Percentiles rank a stretch among this genome's conserved stretches.
These are phyloP conservation scores for Fusarium nodosum DNA, from an alignment of 2,329 filamentous ascomycete species.

Conservation along the genomic window DNA sequence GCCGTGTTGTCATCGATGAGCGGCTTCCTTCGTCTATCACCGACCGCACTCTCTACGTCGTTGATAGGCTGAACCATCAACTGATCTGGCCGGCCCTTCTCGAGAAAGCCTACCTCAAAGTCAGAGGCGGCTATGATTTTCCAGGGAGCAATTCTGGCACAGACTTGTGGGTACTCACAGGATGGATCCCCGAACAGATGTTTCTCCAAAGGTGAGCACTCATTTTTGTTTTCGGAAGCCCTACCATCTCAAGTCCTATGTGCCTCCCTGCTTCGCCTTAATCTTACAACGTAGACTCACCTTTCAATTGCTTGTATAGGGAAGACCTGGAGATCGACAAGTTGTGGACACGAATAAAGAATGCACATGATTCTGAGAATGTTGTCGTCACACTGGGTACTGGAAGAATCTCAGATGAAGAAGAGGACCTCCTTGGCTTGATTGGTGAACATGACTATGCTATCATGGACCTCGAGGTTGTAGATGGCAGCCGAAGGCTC, in stretches of 20 bases:
- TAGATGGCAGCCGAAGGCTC: conserved; percentile 73
- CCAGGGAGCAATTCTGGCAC: conserved; percentile 97
- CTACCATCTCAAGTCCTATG: neutral
- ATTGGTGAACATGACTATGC: conserved; percentile 95
- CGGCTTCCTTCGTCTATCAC: conserved; percentile 83
- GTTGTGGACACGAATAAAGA: conserved; percentile 83
- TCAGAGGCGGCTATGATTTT: conserved; percentile 96
- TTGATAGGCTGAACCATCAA: conserved; percentile 85
- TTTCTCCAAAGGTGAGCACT: conserved; percentile 79
- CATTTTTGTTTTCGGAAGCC: too few relatives aligned
- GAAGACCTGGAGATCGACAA: conserved; percentile 82
- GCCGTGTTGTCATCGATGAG: conserved; percentile 90
- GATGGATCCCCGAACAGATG: conserved; percentile 97
- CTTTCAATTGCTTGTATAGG: conserved; percentile 57
- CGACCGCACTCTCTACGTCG: conserved; percentile 83
- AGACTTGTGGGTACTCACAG: conserved; percentile 90
- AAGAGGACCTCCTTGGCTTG: conserved; percentile 85
- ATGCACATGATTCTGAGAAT: conserved; percentile 81
- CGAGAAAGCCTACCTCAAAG: conserved; percentile 96
- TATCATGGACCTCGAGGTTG: conserved; percentile 80
- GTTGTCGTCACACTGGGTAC: conserved; percentile 93
- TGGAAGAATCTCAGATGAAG: conserved; percentile 80
- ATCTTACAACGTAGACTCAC: neutral
- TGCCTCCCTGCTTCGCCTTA: neutral
- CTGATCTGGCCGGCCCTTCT: conserved; percentile 92